Percentiles rank a stretch among this genome's conserved stretches.
These are phyloP conservation scores for Cordyceps cateniannulata DNA, from an alignment of 2,329 filamentous ascomycete genomes.

Conservation along the genomic window DNA sequence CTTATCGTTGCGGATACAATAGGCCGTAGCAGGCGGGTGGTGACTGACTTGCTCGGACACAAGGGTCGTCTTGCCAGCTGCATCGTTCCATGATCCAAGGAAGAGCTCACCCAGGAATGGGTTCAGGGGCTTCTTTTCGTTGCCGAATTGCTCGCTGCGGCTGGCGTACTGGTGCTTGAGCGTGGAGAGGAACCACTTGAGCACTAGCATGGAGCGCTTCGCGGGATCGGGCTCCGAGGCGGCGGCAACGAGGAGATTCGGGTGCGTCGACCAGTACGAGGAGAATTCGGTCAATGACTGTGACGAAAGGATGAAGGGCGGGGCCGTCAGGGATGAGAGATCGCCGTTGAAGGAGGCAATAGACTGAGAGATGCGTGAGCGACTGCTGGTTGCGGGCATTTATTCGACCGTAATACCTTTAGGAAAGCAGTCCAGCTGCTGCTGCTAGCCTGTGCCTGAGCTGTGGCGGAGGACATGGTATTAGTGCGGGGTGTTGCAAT, in stretches of 20 bases:
- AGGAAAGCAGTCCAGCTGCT: slow-evolving; percentile 47
- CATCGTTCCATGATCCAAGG: slow-evolving; percentile 82
- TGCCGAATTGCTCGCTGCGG: slow-evolving; percentile 71
- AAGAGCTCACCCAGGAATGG: slow-evolving; percentile 95
- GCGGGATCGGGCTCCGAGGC: slow-evolving; percentile 71
- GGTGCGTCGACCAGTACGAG: slow-evolving; percentile 77
- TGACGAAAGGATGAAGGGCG: slow-evolving; percentile 74
- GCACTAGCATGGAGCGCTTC: slow-evolving; percentile 77
- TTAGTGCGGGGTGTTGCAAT: background rate
- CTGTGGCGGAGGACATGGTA: slow-evolving; percentile 20
- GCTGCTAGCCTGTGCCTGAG: slow-evolving; percentile 31
- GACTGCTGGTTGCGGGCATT: slow-evolving; percentile 3
- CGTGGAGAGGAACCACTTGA: slow-evolving; percentile 94
- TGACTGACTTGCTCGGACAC: slow-evolving; percentile 93
- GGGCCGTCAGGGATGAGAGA: slow-evolving; percentile 71
- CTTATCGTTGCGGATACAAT: slow-evolving; percentile 81
- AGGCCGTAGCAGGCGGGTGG: slow-evolving; percentile 91
- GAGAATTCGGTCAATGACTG: slow-evolving; percentile 77
- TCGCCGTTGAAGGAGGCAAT: slow-evolving; percentile 80
- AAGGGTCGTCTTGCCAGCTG: slow-evolving; percentile 73
- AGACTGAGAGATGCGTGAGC: slow-evolving; percentile 38
- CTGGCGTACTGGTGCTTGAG: slow-evolving; percentile 78
- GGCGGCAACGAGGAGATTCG: slow-evolving; percentile 71
- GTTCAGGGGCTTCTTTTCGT: slow-evolving; percentile 97
- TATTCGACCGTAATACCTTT: slow-evolving; percentile 32